Evolutionary conservation across 768 basidiomycete species (phyloP).

Genomic region (Leucogyrophana mollusca): DNA sequence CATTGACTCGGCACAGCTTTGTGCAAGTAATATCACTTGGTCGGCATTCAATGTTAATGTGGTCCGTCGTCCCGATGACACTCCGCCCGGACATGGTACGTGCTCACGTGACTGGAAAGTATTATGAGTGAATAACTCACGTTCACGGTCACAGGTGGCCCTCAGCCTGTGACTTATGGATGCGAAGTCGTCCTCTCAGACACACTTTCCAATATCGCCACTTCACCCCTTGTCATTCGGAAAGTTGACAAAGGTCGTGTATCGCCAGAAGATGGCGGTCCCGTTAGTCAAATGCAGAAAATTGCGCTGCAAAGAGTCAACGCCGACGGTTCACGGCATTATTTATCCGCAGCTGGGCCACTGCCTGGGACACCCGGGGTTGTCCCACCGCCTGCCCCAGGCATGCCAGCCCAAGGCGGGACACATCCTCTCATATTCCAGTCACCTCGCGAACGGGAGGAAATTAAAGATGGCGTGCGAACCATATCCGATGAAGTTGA

Average conservation of each 20-base stretch:
- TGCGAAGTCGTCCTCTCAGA: slow-evolving; percentile 87
- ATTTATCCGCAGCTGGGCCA: slow-evolving; percentile 86
- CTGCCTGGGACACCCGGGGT: slow-evolving; percentile 74
- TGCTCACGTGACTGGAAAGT: slow-evolving; percentile 50
- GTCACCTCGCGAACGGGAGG: slow-evolving; percentile 77
- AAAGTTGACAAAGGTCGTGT: slow-evolving; percentile 92
- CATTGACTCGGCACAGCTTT: slow-evolving; percentile 77
- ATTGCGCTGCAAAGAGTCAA: slow-evolving; percentile 87
- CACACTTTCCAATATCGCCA: slow-evolving; percentile 80
- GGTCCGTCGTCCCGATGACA: slow-evolving; percentile 69
- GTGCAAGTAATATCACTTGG: slow-evolving; percentile 91
- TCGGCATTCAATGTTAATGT: slow-evolving; percentile 94
- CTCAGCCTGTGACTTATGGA: slow-evolving; percentile 88
- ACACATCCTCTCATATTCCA: slow-evolving; percentile 81
- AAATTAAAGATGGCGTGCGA: slow-evolving; percentile 74
- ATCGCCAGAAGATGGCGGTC: slow-evolving; percentile 84
- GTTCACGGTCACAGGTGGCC: slow-evolving; percentile 51
- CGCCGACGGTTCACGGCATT: slow-evolving; percentile 80
- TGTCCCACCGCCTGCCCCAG: slow-evolving; percentile 68
- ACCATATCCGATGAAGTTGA: slow-evolving; percentile 87
- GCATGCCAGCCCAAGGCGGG: slow-evolving; percentile 71
- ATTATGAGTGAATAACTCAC: slow-evolving; percentile 36
- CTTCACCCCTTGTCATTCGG: slow-evolving; percentile 82
- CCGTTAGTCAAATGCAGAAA: slow-evolving; percentile 96
- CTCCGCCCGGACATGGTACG: slow-evolving; percentile 60